phyloP scores from a whole-genome alignment of 257 asterid species.

The Mentha longifolia region DNA sequence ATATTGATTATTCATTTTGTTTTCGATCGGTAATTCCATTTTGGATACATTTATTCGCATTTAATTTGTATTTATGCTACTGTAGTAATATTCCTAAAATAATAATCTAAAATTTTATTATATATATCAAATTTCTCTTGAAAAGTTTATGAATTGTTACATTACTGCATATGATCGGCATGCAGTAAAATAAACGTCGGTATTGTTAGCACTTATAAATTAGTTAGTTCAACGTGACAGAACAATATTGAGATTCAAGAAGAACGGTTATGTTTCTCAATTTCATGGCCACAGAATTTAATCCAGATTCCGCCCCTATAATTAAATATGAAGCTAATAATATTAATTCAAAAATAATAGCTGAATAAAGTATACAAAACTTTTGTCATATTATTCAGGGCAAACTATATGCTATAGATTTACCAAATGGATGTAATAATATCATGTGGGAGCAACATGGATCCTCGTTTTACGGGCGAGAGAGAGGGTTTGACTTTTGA shows the following conservation, averaged over 20 bases:
- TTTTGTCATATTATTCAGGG: slow-evolving; percentile 6
- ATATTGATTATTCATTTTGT: background rate
- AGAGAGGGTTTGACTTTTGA: slow-evolving; percentile 33
- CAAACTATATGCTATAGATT: background rate
- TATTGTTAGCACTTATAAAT: background rate
- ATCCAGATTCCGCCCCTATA: background rate
- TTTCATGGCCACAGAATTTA: slow-evolving; percentile 4
- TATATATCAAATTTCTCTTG: no score
- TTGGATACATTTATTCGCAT: no score
- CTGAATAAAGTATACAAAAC: no score
- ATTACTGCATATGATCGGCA: no score
- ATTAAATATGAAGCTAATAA: background rate
- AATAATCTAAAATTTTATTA: no score
- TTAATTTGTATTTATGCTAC: no score
- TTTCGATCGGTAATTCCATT: no score
- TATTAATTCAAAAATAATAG: background rate
- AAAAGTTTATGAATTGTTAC: no score
- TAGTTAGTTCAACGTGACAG: background rate
- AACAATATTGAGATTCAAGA: background rate
- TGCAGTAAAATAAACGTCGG: no score
- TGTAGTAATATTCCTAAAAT: no score
- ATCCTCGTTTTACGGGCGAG: slow-evolving; percentile 29
- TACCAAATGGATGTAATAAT: background rate
- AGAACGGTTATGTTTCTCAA: background rate
- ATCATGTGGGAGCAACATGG: slow-evolving; percentile 39